Evolutionary conservation across 257 asterid genomes (phyloP).

Genomic region (Apocynum venetum): DNA sequence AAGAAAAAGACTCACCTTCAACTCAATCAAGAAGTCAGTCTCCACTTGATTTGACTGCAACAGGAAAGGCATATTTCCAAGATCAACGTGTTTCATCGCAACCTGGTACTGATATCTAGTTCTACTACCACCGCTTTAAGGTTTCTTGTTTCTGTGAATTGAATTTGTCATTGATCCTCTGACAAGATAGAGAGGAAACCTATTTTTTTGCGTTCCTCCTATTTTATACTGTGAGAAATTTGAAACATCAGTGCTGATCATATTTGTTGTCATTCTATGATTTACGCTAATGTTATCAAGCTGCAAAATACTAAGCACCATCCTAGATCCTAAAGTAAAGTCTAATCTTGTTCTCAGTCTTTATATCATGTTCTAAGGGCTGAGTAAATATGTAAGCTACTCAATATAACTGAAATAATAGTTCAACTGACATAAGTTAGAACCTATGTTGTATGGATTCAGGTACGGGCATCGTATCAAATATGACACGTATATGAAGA

Average conservation of each 20-base stretch:
- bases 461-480: too few relatives aligned
- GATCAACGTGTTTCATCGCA: constrained; percentile 67
- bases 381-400: neutral
- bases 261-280: neutral
- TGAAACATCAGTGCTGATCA: neutral
- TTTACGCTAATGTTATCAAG: neutral
- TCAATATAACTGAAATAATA: neutral
- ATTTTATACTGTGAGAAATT: neutral
- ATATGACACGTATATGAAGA: too few relatives aligned
- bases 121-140: neutral
- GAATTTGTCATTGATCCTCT: neutral
- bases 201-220: neutral
- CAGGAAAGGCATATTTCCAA: constrained; percentile 51
- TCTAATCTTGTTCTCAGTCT: neutral
- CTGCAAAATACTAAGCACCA: neutral
- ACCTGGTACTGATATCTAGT: constrained; percentile 37
- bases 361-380: neutral
- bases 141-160: neutral
- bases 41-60: constrained; percentile 28
- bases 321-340: neutral
- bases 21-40: constrained; percentile 40
- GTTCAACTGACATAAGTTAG: too few relatives aligned
- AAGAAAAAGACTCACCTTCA: constrained; percentile 37
- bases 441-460: too few relatives aligned
- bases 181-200: neutral